These are phyloP conservation scores for Salix viminalis DNA, from an alignment of 345 rosid genomes.

Conservation along the genomic window DNA sequence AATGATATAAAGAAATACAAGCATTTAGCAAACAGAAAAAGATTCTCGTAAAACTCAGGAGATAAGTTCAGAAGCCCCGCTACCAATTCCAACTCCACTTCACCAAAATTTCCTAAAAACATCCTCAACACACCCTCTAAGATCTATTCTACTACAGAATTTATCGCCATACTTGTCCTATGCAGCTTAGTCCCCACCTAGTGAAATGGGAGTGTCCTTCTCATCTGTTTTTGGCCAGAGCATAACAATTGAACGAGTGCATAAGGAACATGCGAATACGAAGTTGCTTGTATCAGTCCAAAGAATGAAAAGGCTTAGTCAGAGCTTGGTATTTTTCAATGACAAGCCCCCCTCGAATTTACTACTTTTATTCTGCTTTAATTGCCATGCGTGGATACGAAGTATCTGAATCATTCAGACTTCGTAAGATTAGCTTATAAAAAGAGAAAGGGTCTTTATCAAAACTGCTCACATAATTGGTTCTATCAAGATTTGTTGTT, in stretches of 20 bases:
- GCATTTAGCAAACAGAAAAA: background rate
- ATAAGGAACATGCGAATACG: background rate
- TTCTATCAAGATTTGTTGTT: background rate
- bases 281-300: conserved; percentile 16
- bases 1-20: background rate
- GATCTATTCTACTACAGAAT: background rate
- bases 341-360: background rate
- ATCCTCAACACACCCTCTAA: background rate
- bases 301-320: background rate
- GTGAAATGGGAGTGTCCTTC: background rate
- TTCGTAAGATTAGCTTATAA: background rate
- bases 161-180: background rate
- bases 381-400: too few relatives aligned
- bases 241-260: background rate
- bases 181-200: background rate
- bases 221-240: background rate
- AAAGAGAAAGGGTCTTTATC: background rate
- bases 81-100: background rate
- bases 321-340: background rate
- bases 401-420: background rate
- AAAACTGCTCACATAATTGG: background rate
- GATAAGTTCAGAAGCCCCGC: background rate
- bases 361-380: background rate
- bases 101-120: conserved; percentile 8
- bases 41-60: background rate